A percentile compares a stretch with the other conserved stretches of the same genome.
phyloP scores from a whole-genome alignment of 805 yeast species.

The Candida nitratophila region DNA sequence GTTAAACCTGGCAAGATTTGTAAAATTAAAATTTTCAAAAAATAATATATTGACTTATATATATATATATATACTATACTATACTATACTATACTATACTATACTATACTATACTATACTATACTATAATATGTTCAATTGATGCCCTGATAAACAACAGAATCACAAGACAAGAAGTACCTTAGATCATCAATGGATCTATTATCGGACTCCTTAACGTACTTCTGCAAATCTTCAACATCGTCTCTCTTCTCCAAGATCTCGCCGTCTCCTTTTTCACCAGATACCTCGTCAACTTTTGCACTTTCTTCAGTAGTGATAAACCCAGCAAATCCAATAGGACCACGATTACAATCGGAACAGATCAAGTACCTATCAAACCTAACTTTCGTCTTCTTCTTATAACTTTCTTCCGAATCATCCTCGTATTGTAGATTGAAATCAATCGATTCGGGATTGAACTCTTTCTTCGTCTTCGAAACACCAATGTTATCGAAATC shows the following conservation, averaged over 20 bases:
- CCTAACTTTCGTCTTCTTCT: conserved; percentile 18
- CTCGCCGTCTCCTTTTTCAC: no score
- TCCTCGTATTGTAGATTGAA: conserved; percentile 3
- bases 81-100: no score
- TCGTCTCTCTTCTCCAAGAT: no score
- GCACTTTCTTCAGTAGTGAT: conserved; percentile 14
- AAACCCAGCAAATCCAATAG: conserved; percentile 60
- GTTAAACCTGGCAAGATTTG: no score
- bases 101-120: no score
- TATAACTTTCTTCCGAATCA: conserved; percentile 9
- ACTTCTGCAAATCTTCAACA: conserved; percentile 3
- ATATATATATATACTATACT: no score
- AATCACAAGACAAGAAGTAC: conserved; percentile 9
- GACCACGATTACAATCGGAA: conserved; percentile 75
- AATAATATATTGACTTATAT: no score
- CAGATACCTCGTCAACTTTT: no score
- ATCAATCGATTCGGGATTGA: conserved; percentile 6
- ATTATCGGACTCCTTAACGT: not conserved
- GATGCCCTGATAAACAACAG: conserved; percentile 5
- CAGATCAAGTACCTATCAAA: conserved; percentile 55
- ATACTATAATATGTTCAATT: conserved; percentile 5
- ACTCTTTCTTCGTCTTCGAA: conserved; percentile 32
- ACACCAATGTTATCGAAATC: conserved; percentile 77
- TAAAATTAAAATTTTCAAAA: no score
- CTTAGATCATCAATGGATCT: conserved; percentile 6